A percentile compares a stretch with the other conserved stretches of the same genome.
phyloP scores from a whole-genome alignment of 768 basidiomycete species.

The Xanthoconium stramineum region DNA sequence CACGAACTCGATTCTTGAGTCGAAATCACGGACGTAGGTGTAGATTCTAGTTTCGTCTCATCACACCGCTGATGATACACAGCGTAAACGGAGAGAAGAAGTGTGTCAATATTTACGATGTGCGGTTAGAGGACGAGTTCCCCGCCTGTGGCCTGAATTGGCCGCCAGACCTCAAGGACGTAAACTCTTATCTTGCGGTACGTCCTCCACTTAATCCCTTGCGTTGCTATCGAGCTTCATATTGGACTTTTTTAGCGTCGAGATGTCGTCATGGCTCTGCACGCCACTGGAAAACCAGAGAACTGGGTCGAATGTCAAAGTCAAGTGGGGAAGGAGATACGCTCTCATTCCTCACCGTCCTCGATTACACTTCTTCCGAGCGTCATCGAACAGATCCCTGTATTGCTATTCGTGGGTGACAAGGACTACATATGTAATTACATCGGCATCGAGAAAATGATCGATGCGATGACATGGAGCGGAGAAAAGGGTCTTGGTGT shows the following conservation, averaged over 20 bases:
- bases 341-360: slow-evolving; percentile 54
- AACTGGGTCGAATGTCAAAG: slow-evolving; percentile 87
- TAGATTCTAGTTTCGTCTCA: not conserved
- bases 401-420: slow-evolving; percentile 93
- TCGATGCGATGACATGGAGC: slow-evolving; percentile 82
- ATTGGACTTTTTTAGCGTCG: slow-evolving; percentile 47
- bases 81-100: slow-evolving; percentile 67
- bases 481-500: slow-evolving; percentile 84
- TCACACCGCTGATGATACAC: not conserved
- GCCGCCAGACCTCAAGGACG: slow-evolving; percentile 79
- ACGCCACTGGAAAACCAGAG: slow-evolving; percentile 72
- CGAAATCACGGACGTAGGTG: slow-evolving; percentile 24
- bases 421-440: slow-evolving; percentile 98
- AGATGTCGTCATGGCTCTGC: slow-evolving; percentile 81
- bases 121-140: slow-evolving; percentile 77
- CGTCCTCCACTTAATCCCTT: slow-evolving; percentile 29
- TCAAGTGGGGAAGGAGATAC: slow-evolving; percentile 62
- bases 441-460: slow-evolving; percentile 83
- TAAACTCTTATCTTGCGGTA: slow-evolving; percentile 80
- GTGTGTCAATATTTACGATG: slow-evolving; percentile 95
- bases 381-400: slow-evolving; percentile 73
- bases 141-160: slow-evolving; percentile 98
- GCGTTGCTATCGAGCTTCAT: not conserved
- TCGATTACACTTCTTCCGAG: slow-evolving; percentile 74
- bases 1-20: slow-evolving; percentile 40